These are phyloP conservation scores for Solanum phureja DNA, from an alignment of 257 asterid genomes.

Conservation along the genomic window DNA sequence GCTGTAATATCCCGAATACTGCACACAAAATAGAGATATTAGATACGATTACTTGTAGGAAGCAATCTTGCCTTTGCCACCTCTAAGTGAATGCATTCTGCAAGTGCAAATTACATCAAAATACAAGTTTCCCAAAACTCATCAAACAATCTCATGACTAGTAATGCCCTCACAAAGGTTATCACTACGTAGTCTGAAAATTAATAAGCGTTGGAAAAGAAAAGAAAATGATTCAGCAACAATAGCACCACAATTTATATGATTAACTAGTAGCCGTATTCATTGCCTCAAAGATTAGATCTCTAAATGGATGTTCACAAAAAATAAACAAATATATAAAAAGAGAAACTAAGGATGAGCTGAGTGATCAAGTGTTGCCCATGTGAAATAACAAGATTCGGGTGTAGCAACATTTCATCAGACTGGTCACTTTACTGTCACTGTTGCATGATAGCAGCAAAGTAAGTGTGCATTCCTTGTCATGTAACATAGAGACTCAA, in stretches of 20 bases:
- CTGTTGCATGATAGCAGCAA: background rate
- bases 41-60: background rate
- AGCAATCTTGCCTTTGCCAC: background rate
- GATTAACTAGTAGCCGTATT: background rate
- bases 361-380: background rate
- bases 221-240: background rate
- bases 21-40: slow-evolving; percentile 6
- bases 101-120: background rate
- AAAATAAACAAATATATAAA: background rate
- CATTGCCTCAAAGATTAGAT: background rate
- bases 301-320: background rate
- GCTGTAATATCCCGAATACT: slow-evolving; percentile 92
- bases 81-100: background rate
- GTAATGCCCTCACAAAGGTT: background rate
- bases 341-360: background rate
- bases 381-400: background rate
- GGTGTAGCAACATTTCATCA: background rate
- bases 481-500: background rate
- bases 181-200: background rate
- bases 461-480: background rate
- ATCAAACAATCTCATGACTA: background rate
- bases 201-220: background rate
- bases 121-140: background rate
- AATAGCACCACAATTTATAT: background rate
- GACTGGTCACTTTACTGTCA: background rate